phyloP scores from a whole-genome alignment of 23 red algal genomes.

The Gracilaria gracilis region DNA sequence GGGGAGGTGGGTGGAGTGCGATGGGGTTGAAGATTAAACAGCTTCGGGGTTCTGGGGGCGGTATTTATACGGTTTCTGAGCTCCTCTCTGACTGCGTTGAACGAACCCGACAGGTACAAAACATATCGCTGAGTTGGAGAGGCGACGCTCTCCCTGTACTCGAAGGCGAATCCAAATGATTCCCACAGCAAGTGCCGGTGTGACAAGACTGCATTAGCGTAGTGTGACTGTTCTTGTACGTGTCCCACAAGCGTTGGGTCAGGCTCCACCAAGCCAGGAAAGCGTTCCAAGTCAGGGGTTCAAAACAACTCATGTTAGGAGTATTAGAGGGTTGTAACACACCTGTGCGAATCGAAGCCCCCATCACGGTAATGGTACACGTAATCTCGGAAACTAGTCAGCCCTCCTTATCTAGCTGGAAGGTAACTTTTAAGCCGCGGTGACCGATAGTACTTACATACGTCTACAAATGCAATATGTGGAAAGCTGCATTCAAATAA shows the following conservation, averaged over 20 bases:
- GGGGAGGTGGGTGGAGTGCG: neutral
- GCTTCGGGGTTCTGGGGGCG: neutral
- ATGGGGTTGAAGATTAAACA: neutral
- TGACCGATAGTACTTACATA: neutral
- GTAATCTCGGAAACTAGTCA: no score
- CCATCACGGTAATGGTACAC: no score
- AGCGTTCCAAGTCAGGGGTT: neutral
- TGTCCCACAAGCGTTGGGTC: neutral
- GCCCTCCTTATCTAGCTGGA: neutral
- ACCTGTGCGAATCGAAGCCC: neutral
- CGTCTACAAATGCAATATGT: neutral
- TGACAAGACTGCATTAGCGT: neutral
- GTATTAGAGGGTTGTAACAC: neutral
- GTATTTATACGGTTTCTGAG: constrained; percentile 36
- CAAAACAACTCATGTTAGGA: neutral
- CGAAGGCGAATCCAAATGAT: neutral
- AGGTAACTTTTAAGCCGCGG: neutral
- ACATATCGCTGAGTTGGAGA: neutral
- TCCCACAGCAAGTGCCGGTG: neutral
- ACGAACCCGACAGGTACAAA: neutral
- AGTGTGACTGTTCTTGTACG: neutral
- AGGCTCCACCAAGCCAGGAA: neutral
- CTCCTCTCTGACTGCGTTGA: neutral
- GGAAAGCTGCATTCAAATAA: neutral
- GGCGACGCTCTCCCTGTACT: neutral